These are phyloP conservation scores for Suillus paluster DNA, from an alignment of 768 basidiomycete genomes.

Conservation along the genomic window DNA sequence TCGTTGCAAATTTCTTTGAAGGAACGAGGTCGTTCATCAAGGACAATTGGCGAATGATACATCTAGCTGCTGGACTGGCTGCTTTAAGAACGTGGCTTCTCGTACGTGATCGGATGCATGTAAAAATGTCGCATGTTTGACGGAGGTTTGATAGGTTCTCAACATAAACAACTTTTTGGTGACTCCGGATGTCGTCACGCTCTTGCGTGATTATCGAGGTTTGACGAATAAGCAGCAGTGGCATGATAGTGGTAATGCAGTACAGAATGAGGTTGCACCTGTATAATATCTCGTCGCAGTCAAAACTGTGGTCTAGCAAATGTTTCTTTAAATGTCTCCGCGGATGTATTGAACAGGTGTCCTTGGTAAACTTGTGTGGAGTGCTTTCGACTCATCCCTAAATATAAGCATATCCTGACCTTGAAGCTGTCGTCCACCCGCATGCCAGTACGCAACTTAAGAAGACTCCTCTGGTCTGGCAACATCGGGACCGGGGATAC, in stretches of 20 bases:
- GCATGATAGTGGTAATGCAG: slow-evolving; percentile 12
- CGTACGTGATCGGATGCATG: slow-evolving; percentile 40
- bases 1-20: slow-evolving; percentile 57
- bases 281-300: not conserved
- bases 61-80: slow-evolving; percentile 68
- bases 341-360: too few species aligned
- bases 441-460: too few species aligned
- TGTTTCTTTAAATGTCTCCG: too few species aligned
- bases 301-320: not conserved
- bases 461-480: too few species aligned
- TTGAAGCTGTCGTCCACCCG: too few species aligned
- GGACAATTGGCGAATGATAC: slow-evolving; percentile 68
- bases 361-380: too few species aligned
- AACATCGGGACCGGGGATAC: too few species aligned
- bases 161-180: slow-evolving; percentile 58
- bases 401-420: too few species aligned
- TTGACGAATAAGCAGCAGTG: slow-evolving; percentile 51
- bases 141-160: slow-evolving; percentile 47
- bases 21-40: slow-evolving; percentile 60
- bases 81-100: slow-evolving; percentile 66
- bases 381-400: too few species aligned
- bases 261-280: not conserved
- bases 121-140: not conserved
- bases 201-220: slow-evolving; percentile 59
- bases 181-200: slow-evolving; percentile 50